Evolutionary conservation across 2,329 filamentous ascomycete genomes (phyloP).

Genomic region (Blumeriella jaapii): DNA sequence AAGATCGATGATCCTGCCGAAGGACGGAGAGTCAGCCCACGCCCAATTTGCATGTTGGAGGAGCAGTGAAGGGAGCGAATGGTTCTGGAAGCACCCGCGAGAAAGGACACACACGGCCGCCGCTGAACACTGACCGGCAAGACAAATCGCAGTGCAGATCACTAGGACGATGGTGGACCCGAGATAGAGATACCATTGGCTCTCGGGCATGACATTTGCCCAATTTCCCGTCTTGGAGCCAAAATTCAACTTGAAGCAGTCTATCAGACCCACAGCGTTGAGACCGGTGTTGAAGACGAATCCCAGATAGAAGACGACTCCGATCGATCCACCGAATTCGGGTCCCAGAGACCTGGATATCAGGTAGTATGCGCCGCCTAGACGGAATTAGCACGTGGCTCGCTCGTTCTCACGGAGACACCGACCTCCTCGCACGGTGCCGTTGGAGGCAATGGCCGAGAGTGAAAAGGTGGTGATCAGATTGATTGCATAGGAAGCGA

Average conservation of each 20-base stretch:
- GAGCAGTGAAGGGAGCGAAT: too few relatives aligned
- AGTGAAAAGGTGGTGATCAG: constrained; percentile 77
- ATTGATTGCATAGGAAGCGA: constrained; percentile 68
- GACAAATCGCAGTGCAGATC: constrained; percentile 61
- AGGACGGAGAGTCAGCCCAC: too few relatives aligned
- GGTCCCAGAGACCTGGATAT: constrained; percentile 78
- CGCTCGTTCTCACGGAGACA: too few relatives aligned
- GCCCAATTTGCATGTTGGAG: too few relatives aligned
- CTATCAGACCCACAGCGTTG: constrained; percentile 77
- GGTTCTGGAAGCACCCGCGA: too few relatives aligned
- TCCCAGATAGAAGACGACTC: constrained; percentile 83
- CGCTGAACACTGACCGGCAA: too few relatives aligned
- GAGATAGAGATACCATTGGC: constrained; percentile 67
- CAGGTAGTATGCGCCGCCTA: constrained; percentile 79
- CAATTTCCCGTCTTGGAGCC: constrained; percentile 44
- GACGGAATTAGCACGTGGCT: constrained; percentile 34
- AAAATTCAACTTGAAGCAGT: constrained; percentile 70
- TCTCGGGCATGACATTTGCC: constrained; percentile 50
- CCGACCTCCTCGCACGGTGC: too few relatives aligned
- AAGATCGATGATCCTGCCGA: constrained; percentile 71
- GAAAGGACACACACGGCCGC: too few relatives aligned
- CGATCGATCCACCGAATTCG: constrained; percentile 82
- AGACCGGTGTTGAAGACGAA: constrained; percentile 77
- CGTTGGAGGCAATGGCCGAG: constrained; percentile 82
- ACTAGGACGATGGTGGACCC: constrained; percentile 62